Evolutionary conservation across 495 filamentous ascomycete species (phyloP).

Genomic region (Glarea lozoyensis): DNA sequence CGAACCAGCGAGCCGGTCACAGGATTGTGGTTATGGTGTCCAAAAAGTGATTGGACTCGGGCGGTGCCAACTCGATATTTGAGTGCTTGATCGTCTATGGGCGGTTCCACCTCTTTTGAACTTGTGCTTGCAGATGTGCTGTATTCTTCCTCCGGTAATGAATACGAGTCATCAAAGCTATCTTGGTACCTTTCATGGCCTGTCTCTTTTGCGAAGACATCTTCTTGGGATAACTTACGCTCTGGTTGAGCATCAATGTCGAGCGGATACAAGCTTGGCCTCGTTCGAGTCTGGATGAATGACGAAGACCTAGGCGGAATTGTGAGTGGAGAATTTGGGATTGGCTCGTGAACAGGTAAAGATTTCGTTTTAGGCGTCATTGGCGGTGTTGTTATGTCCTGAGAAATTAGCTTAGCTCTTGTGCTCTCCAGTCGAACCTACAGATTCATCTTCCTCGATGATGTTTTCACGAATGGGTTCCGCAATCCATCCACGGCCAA

Average conservation of each 20-base stretch:
- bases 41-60: no score
- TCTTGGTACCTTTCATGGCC: background rate
- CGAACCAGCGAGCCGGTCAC: no score
- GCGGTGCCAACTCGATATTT: no score
- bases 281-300: background rate
- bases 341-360: conserved; percentile 6
- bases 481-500: conserved; percentile 9
- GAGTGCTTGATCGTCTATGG: no score
- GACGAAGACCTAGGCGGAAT: conserved; percentile 12
- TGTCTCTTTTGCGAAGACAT: background rate
- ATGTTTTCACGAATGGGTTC: conserved; percentile 6
- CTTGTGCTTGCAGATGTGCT: no score
- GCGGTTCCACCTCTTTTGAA: no score
- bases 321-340: conserved; percentile 5
- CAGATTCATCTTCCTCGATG: conserved; percentile 6
- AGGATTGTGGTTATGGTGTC: no score
- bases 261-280: background rate
- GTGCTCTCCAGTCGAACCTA: conserved; percentile 2
- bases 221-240: no score
- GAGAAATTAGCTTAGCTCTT: background rate
- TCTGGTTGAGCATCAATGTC: background rate
- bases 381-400: background rate
- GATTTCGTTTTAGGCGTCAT: conserved; percentile 13
- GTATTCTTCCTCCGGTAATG: no score
- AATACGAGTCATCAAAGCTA: background rate